Conservation (phyloP, 306 rosid species). For the Cicer chorassanicum region DNA sequence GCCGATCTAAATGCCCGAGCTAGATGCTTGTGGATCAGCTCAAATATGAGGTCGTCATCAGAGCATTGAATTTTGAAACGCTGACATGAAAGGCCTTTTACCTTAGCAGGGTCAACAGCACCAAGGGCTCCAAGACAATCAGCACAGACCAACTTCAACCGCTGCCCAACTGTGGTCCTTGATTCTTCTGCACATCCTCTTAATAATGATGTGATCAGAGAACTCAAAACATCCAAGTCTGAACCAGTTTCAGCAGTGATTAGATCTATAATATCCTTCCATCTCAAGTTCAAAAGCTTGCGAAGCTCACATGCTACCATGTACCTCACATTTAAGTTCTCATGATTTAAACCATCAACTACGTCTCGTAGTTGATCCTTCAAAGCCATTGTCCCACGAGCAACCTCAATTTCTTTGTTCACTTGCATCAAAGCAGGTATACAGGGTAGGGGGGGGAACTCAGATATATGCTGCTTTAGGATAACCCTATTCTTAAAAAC, state of each 20-base stretch:
- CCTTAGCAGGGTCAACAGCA: conserved; percentile 98
- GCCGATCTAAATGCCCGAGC: conserved; percentile 97
- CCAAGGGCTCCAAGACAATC: conserved; percentile 98
- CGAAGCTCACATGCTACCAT: conserved; percentile 85
- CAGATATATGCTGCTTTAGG: conserved; percentile 70
- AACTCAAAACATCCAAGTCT: conserved; percentile 86
- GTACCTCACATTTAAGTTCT: conserved; percentile 91
- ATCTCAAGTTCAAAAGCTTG: conserved; percentile 79
- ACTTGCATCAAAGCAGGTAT: conserved; percentile 75
- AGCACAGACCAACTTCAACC: conserved; percentile 91
- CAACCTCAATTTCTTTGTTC: conserved; percentile 78
- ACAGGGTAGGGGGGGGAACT: conserved; percentile 88
- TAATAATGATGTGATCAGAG: conserved; percentile 75
- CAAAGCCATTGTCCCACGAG: conserved; percentile 82
- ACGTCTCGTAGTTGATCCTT: conserved; percentile 76
- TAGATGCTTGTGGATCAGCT: conserved; percentile 92
- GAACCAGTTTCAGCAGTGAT: conserved; percentile 77
- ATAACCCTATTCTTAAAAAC: conserved; percentile 67
- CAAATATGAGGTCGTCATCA: conserved; percentile 94
- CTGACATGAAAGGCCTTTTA: conserved; percentile 72
- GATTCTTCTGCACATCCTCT: conserved; percentile 96
- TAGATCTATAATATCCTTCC: conserved; percentile 75
- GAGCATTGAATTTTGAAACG: conserved; percentile 95
- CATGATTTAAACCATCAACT: conserved; percentile 92
- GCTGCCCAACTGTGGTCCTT: conserved; percentile 81